Base-by-base conservation (phyloP, 2,329 filamentous ascomycete genomes). In the Domatiomyces globalis region DNA sequence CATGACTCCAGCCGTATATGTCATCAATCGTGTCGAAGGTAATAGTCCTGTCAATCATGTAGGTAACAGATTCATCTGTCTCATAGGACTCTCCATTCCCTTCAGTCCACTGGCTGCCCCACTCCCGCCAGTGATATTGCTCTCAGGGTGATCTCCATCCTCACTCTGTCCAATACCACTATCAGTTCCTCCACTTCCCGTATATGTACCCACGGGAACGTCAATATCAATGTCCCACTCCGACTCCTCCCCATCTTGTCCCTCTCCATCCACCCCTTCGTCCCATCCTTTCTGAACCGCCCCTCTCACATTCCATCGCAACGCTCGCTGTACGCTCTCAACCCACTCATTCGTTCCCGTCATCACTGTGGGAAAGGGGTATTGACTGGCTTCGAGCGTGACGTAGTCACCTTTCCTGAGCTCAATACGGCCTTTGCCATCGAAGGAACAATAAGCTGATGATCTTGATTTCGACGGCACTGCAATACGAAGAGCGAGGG, bases 171-270 rank as follows among this genome's bases (percentile, higher is more conserved):
- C 71, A 33, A 73, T 63, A 6, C 70, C 70, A 51, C 70, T 72
- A 55, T 73, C 70, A 1, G 69, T 71, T 10, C 69, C 49, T 9
- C 45, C 45, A 27, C 17, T 17, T 39, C 15, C 33, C 4, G 33
- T 39, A 39, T 39, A 39, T 15, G 20, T 18, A 43, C 52, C 53
- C 27, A 61, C 60, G 6, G 66, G 59, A 29, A 61, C 62, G 53
- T 95, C 90, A 27, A 92, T 90, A 66, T 96, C 92, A 59, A 98
- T 96, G 64, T 98, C 92, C 81, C 92, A 96, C 54, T 85, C 81
- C 5, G 79, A 76, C 47, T 80, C 72, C 25, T 72, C 72, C 25
- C 72, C 68, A 5, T 63, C 65, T 5, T 54, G 60, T 15, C 63
- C 61, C 12, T 65, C 65, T 1, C 62, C 65, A 36, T 69, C 67